Evolutionary conservation across 768 basidiomycete species (phyloP), one percentile per base, ranked within the genome.

Genomic region (Porpolomopsis calyptriformis): DNA sequence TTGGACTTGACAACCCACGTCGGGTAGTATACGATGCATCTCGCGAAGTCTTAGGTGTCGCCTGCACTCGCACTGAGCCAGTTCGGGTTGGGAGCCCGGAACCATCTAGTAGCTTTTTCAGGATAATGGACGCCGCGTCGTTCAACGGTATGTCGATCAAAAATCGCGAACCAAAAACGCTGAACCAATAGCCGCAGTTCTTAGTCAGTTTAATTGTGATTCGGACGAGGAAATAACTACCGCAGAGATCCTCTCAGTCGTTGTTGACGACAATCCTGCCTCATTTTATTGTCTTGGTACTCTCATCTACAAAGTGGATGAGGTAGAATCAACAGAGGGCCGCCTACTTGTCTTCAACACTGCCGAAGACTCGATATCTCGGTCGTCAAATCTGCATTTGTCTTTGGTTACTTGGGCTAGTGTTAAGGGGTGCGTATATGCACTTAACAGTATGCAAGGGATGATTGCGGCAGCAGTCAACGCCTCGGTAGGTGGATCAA

Each of bases 1-100:
- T 92, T 8, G 89, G 87, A 2, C 65, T 75, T 22, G 78, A 87
- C 46, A 77, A 76, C 55, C 91, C 91, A 1, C 72, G 73, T 4
- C 67, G 74, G 27, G 77, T 96, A 31, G 71, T 72, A 1, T 69
- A 92, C 57, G 71, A 79, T 43, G 67, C 73, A 0, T 56, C 56
- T 3, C 60, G 72, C 44, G 74, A 72, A 45, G 65, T 69, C 0
- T 85, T 88, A 49, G 87, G 77, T 1, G 76, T 93, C 5, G 76
- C 74, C 0, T 85, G 77, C 53, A 64, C 68, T 9, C 69, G 71
- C n/a, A 64, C 67, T 0, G 66, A 69, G 26, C 80, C 87, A 1
- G 60, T 64, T 22, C 69, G 79, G 43, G 52, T 80, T 26, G 79
- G 76, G 3, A 73, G 77, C 11, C 52, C 60, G 7, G 74, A 76